phyloP scores from a whole-genome alignment of 768 basidiomycete genomes.

The Podaxis sp. region DNA sequence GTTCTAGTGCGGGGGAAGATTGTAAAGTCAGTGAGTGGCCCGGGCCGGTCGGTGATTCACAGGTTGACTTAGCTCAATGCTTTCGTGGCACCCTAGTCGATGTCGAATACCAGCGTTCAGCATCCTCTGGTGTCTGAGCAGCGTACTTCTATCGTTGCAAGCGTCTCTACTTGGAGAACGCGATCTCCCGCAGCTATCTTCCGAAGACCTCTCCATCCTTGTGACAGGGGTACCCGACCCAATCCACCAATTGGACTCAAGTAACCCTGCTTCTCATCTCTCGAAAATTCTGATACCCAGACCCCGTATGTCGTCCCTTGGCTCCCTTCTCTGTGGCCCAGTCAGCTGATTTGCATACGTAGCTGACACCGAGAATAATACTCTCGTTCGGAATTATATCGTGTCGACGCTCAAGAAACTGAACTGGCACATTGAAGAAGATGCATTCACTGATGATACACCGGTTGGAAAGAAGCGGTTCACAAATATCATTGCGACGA shows the following conservation, averaged over 20 bases:
- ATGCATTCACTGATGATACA: conserved; percentile 74
- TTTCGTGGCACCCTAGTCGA: conserved; percentile 13
- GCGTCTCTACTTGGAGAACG: conserved; percentile 40
- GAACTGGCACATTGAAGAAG: conserved; percentile 87
- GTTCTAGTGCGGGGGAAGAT: background rate
- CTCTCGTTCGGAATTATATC: conserved; percentile 81
- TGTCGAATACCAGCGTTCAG: conserved; percentile 15
- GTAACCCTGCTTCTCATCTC: conserved; percentile 68
- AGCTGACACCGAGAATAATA: conserved; percentile 79
- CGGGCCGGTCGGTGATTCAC: background rate
- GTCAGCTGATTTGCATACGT: conserved; percentile 2
- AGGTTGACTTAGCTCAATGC: conserved; percentile 8
- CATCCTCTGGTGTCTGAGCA: conserved; percentile 22
- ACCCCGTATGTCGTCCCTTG: conserved; percentile 47
- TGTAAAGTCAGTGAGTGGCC: background rate
- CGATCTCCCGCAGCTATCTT: conserved; percentile 42
- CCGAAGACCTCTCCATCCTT: conserved; percentile 48
- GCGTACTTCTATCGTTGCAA: conserved; percentile 30
- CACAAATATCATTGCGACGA: conserved; percentile 92
- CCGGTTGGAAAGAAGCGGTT: conserved; percentile 81
- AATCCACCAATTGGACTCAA: conserved; percentile 62
- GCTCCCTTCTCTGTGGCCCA: conserved; percentile 6
- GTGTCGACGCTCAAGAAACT: conserved; percentile 65
- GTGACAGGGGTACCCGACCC: conserved; percentile 56
- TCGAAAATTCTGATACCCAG: conserved; percentile 87